Evolutionary conservation across 2,329 filamentous ascomycete genomes (phyloP).

Genomic region (Teratosphaeria zuluensis): DNA sequence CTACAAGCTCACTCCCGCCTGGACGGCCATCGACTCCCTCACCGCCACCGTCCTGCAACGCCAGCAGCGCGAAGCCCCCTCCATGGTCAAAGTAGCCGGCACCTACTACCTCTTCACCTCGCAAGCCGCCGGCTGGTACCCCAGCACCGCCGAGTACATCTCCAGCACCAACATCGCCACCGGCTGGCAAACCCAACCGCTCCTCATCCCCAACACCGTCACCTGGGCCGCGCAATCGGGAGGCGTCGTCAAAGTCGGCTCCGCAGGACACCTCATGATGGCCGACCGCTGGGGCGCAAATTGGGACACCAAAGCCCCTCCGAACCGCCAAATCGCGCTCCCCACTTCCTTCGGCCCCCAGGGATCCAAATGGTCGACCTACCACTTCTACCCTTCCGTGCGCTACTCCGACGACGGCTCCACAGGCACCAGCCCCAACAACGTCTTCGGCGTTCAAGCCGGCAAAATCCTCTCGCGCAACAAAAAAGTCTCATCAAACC

Average conservation of each 20-base stretch:
- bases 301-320: neutral
- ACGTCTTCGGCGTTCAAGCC: neutral
- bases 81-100: neutral
- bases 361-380: too few species aligned
- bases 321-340: neutral
- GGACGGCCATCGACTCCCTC: neutral
- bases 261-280: neutral
- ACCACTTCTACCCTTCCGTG: too few species aligned
- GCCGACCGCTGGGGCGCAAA: neutral
- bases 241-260: neutral
- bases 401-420: too few species aligned
- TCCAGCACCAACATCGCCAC: neutral
- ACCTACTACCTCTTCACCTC: neutral
- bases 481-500: neutral
- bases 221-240: neutral
- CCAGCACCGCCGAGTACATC: neutral
- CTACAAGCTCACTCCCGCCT: neutral
- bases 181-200: neutral
- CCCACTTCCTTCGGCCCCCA: neutral
- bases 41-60: neutral
- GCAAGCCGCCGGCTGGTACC: neutral
- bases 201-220: neutral
- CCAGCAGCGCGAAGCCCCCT: neutral
- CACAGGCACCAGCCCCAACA: neutral
- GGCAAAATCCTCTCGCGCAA: neutral